phyloP scores from a whole-genome alignment of 257 asterid species.

The Coffea eugenioides region DNA sequence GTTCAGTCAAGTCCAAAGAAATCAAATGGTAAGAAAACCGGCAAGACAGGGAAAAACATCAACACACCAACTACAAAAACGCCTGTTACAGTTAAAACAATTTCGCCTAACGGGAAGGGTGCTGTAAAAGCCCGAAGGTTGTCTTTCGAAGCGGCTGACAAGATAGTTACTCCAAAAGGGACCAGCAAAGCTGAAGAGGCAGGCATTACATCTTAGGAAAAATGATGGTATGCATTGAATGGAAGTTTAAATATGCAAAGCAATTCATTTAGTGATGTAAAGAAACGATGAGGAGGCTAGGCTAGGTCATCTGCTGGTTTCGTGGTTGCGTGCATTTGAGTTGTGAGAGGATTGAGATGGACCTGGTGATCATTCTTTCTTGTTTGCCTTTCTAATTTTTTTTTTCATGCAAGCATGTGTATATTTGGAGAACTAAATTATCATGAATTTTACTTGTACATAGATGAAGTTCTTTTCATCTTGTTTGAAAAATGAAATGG shows the following conservation, averaged over 20 bases:
- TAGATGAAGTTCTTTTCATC: not conserved
- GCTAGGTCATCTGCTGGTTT: slow-evolving; percentile 1
- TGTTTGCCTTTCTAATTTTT: not conserved
- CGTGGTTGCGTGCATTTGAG: slow-evolving; percentile 10
- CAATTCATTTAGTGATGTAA: not conserved
- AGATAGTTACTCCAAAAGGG: slow-evolving; percentile 35
- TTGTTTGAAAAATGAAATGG: not conserved
- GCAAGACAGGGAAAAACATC: slow-evolving; percentile 34
- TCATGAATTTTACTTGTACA: slow-evolving; percentile 8
- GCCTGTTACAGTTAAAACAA: slow-evolving; percentile 36
- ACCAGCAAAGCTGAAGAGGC: slow-evolving; percentile 33
- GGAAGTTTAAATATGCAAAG: not conserved
- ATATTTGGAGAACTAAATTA: slow-evolving; percentile 17
- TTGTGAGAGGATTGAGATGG: not conserved
- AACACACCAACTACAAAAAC: slow-evolving; percentile 45
- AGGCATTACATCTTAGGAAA: slow-evolving; percentile 7
- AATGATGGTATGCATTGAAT: not conserved
- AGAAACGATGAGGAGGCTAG: not conserved
- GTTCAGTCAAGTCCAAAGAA: slow-evolving; percentile 51
- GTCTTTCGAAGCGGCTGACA: slow-evolving; percentile 43
- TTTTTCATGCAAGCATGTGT: slow-evolving; percentile 11
- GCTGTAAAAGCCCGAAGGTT: slow-evolving; percentile 45
- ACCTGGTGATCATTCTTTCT: slow-evolving; percentile 5
- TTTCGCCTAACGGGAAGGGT: slow-evolving; percentile 56
- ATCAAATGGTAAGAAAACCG: slow-evolving; percentile 29